These are phyloP conservation scores for Dendrobium huoshanense DNA, from an alignment of 106 monocot genomes.

Conservation along the genomic window DNA sequence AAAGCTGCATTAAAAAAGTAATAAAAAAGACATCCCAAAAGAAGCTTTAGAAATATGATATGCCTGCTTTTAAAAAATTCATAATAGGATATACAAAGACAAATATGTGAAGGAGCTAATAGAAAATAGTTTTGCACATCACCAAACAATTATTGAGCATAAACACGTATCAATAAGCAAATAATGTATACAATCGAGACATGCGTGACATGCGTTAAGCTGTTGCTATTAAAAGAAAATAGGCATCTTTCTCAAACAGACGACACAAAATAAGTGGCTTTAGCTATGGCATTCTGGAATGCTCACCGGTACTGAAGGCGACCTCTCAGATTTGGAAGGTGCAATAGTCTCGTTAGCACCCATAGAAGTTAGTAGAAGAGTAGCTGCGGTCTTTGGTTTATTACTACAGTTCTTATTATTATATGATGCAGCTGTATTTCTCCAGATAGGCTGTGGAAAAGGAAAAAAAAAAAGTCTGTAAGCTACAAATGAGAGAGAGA, in stretches of 20 bases:
- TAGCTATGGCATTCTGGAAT: background rate
- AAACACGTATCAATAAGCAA: background rate
- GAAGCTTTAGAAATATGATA: background rate
- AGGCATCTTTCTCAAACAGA: background rate
- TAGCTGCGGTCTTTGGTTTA: background rate
- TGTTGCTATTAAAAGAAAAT: background rate
- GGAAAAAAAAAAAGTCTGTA: background rate
- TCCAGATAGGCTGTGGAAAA: background rate
- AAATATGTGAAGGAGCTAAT: background rate
- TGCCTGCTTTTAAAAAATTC: background rate
- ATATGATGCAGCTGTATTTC: background rate
- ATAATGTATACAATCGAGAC: background rate
- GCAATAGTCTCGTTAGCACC: slow-evolving; percentile 2
- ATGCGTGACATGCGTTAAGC: background rate
- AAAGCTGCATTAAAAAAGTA: too few relatives aligned
- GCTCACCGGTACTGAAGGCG: background rate
- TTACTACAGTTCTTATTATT: background rate
- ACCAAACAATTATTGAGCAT: background rate
- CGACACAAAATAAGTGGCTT: background rate
- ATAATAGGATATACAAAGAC: background rate
- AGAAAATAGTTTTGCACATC: background rate
- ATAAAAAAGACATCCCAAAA: too few relatives aligned
- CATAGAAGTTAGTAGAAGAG: background rate
- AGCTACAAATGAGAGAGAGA: background rate
- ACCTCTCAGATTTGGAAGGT: slow-evolving; percentile 1